Conservation (phyloP, 2,329 filamentous ascomycete genomes). For the Cordyceps cicadae region DNA sequence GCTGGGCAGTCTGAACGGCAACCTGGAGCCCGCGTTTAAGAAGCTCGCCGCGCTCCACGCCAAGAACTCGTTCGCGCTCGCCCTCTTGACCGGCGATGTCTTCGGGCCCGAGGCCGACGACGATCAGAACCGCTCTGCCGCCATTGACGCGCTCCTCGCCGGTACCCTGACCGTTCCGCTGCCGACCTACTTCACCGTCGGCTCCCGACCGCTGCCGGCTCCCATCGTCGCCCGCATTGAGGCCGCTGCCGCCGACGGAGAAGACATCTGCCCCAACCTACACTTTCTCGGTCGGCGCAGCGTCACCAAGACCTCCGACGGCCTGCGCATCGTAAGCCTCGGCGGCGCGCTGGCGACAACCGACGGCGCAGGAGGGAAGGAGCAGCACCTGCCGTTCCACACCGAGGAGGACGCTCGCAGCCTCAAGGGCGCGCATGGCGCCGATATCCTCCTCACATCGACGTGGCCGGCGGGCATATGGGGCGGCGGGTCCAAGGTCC, state of each 20-base stretch:
- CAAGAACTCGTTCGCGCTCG: constrained; percentile 84
- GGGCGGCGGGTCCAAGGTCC: constrained; percentile 53
- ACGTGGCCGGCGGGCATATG: constrained; percentile 75
- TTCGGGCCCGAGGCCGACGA: constrained; percentile 50
- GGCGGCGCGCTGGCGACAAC: constrained; percentile 57
- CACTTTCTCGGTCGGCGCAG: constrained; percentile 83
- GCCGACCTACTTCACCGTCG: constrained; percentile 85
- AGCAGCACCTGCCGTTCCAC: constrained; percentile 71
- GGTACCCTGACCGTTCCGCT: constrained; percentile 69
- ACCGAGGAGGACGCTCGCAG: constrained; percentile 67
- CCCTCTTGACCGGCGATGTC: constrained; percentile 74
- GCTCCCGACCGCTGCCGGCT: constrained; percentile 61
- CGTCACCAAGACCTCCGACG: constrained; percentile 81
- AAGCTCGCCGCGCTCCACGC: constrained; percentile 74
- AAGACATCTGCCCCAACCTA: constrained; percentile 79
- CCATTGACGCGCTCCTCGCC: constrained; percentile 56
- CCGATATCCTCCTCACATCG: constrained; percentile 81
- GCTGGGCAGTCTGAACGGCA: constrained; percentile 73
- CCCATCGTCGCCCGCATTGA: constrained; percentile 54
- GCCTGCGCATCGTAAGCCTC: constrained; percentile 76
- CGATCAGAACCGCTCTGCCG: constrained; percentile 33
- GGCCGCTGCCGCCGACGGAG: constrained; percentile 58
- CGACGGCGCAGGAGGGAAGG: constrained; percentile 30
- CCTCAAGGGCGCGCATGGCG: constrained; percentile 65
- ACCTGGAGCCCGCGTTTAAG: constrained; percentile 64